These are phyloP conservation scores for Colletotrichum siamense DNA, from an alignment of 2,329 filamentous ascomycete genomes.

Conservation along the genomic window DNA sequence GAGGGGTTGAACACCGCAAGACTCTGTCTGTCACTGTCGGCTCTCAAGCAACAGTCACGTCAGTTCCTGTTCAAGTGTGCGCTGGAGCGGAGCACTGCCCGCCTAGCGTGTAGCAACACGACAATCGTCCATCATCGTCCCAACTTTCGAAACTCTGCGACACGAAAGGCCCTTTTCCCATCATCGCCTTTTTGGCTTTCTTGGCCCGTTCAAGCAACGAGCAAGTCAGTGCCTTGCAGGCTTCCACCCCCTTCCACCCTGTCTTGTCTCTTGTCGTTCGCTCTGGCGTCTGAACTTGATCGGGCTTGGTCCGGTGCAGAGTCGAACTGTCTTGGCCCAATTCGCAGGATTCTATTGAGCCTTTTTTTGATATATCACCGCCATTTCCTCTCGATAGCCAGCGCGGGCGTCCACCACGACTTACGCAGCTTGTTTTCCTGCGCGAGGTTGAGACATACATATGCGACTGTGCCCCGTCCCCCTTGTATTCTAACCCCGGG, in stretches of 20 bases:
- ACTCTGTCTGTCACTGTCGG: not conserved
- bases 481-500: not conserved
- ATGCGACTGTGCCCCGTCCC: not conserved
- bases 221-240: not conserved
- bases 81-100: not conserved
- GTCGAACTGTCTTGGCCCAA: not conserved
- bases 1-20: not conserved
- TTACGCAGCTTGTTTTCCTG: not conserved
- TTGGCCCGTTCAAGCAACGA: not conserved
- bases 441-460: slow-evolving; percentile 11
- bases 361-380: slow-evolving; percentile 4
- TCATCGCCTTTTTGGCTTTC: not conserved
- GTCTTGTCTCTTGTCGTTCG: not conserved
- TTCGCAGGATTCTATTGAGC: not conserved
- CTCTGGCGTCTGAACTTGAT: not conserved
- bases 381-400: not conserved
- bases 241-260: not conserved
- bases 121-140: slow-evolving; percentile 1
- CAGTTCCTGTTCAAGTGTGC: not conserved
- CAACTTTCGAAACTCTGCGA: slow-evolving; percentile 12
- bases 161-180: slow-evolving; percentile 1
- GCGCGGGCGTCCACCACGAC: not conserved
- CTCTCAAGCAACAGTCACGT: not conserved
- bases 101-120: not conserved
- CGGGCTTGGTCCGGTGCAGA: slow-evolving; percentile 1